Conservation (phyloP, 805 yeast genomes). For the Myxozyma neotropica region DNA sequence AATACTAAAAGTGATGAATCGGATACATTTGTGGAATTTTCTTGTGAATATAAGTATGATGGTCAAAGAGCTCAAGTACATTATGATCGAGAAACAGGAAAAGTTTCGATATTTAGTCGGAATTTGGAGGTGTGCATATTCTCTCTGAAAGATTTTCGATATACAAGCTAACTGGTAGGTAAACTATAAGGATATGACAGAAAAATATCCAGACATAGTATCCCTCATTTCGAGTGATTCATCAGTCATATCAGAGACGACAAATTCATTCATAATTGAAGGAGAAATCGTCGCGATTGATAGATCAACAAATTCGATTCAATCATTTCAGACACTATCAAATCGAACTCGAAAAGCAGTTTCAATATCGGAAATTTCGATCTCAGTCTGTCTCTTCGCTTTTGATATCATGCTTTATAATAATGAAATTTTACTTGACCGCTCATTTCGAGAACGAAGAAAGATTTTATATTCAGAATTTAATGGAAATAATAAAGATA, state of each 20-base stretch:
- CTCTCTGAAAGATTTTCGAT: no score
- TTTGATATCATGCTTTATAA: constrained; percentile 36
- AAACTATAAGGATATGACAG: constrained; percentile 32
- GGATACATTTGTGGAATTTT: constrained; percentile 20
- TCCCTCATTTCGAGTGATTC: background rate
- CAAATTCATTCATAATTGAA: constrained; percentile 35
- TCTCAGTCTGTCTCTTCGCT: constrained; percentile 33
- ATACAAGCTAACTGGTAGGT: no score
- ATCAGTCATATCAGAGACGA: background rate
- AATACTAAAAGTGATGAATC: background rate
- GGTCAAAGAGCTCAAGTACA: constrained; percentile 39
- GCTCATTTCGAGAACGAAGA: constrained; percentile 32
- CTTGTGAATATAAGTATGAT: constrained; percentile 38
- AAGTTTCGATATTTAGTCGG: constrained; percentile 34
- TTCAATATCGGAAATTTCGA: constrained; percentile 17
- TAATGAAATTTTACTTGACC: constrained; percentile 9
- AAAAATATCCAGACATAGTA: constrained; percentile 36
- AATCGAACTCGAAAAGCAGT: constrained; percentile 35
- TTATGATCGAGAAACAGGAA: constrained; percentile 17
- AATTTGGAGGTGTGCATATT: constrained; percentile 33
- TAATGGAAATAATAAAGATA: background rate
- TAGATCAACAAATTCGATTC: constrained; percentile 19
- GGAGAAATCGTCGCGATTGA: constrained; percentile 38
- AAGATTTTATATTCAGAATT: constrained; percentile 24
- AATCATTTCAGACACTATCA: constrained; percentile 33